phyloP scores from a whole-genome alignment of 1,284 basidiomycete genomes.

The Caloboletus firmus region DNA sequence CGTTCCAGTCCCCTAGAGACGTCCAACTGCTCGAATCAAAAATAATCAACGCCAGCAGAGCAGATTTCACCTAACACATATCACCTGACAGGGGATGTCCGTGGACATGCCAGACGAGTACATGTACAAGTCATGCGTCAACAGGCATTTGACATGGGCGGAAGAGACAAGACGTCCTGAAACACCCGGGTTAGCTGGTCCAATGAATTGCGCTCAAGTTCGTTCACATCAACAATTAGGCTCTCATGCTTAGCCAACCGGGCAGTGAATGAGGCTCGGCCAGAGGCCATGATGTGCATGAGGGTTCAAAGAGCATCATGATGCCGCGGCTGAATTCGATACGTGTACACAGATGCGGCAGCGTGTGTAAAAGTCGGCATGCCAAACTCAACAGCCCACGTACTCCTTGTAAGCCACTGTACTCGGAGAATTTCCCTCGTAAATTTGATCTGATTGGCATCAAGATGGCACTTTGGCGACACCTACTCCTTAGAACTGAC shows the following conservation, averaged over 20 bases:
- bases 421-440: not conserved
- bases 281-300: too few relatives aligned
- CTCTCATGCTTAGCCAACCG: not conserved
- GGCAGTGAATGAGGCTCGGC: not conserved
- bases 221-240: not conserved
- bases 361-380: not conserved
- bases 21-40: not conserved
- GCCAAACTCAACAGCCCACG: not conserved
- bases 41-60: not conserved
- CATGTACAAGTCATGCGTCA: not conserved
- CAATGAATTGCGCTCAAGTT: not conserved
- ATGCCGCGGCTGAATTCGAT: not conserved
- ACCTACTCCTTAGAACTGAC: not conserved
- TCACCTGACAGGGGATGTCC: not conserved
- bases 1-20: too few relatives aligned
- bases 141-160: slow-evolving; percentile 2
- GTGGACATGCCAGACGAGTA: not conserved
- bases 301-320: not conserved
- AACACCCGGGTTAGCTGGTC: not conserved
- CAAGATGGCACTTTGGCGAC: not conserved
- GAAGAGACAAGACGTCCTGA: not conserved
- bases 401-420: not conserved
- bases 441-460: not conserved
- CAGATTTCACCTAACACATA: not conserved
- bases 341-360: not conserved